phyloP scores from a whole-genome alignment of 768 basidiomycete species.

The Phlegmacium glaucopus region DNA sequence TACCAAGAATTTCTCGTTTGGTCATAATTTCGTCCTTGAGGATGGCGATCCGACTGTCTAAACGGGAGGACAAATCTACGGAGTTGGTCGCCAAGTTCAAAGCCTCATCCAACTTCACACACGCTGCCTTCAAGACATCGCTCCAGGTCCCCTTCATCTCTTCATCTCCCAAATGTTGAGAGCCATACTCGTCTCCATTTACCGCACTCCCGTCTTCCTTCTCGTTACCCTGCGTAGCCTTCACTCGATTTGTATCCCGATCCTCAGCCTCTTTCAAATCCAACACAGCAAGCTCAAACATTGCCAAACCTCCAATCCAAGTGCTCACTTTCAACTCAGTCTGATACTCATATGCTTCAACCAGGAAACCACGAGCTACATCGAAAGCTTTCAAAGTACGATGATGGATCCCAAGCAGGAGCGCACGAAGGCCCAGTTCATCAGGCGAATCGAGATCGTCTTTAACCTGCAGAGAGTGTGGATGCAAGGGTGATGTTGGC shows the following conservation, averaged over 20 bases:
- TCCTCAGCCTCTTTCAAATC: conserved; percentile 57
- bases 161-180: background rate
- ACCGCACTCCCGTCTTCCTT: background rate
- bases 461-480: conserved; percentile 11
- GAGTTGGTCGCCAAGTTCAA: conserved; percentile 45
- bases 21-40: conserved; percentile 63
- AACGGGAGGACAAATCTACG: conserved; percentile 61
- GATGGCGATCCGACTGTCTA: conserved; percentile 71
- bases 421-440: conserved; percentile 64
- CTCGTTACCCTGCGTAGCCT: background rate
- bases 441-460: conserved; percentile 64
- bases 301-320: conserved; percentile 66
- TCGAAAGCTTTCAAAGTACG: conserved; percentile 49
- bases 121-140: conserved; percentile 43
- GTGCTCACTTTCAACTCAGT: conserved; percentile 45
- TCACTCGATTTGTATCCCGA: conserved; percentile 6
- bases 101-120: conserved; percentile 49
- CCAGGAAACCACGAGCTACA: conserved; percentile 45
- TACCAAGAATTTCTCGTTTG: conserved; percentile 51
- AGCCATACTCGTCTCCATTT: background rate
- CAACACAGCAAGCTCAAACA: conserved; percentile 70
- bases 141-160: conserved; percentile 44
- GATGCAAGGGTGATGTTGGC: conserved; percentile 25
- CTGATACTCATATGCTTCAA: conserved; percentile 45
- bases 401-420: conserved; percentile 66